phyloP scores from a whole-genome alignment of 495 filamentous ascomycete genomes.

The Podospora tetraspora region DNA sequence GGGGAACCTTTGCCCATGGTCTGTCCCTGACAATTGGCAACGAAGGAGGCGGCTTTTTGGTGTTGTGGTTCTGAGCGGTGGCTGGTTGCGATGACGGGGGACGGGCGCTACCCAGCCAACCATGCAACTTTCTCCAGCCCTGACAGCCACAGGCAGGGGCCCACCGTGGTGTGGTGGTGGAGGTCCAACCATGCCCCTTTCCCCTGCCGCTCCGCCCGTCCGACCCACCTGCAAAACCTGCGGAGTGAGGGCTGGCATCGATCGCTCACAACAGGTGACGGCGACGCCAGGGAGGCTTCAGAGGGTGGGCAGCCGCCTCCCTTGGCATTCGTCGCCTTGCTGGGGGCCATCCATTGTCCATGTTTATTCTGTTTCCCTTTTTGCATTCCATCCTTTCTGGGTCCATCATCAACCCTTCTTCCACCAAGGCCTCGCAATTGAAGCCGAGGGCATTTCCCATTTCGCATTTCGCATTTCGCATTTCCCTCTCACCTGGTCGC shows the following conservation, averaged over 20 bases:
- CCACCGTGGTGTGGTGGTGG: neutral
- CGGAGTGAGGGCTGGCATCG: neutral
- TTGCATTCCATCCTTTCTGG: neutral
- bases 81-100: neutral
- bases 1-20: neutral
- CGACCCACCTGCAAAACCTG: neutral
- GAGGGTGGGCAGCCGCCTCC: constrained; percentile 1
- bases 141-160: neutral
- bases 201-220: neutral
- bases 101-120: constrained; percentile 16
- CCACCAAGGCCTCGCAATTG: neutral
- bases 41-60: neutral
- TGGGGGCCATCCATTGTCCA: no score
- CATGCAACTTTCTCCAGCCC: constrained; percentile 2
- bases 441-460: neutral
- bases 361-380: neutral
- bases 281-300: neutral
- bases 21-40: neutral
- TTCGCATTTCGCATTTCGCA: no score
- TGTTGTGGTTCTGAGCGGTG: neutral
- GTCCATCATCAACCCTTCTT: neutral
- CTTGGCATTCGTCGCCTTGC: constrained; percentile 4
- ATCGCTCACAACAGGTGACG: neutral
- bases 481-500: neutral
- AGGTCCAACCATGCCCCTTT: neutral